These are phyloP conservation scores for Candida tallmaniae DNA, from an alignment of 805 yeast genomes.

Conservation along the genomic window DNA sequence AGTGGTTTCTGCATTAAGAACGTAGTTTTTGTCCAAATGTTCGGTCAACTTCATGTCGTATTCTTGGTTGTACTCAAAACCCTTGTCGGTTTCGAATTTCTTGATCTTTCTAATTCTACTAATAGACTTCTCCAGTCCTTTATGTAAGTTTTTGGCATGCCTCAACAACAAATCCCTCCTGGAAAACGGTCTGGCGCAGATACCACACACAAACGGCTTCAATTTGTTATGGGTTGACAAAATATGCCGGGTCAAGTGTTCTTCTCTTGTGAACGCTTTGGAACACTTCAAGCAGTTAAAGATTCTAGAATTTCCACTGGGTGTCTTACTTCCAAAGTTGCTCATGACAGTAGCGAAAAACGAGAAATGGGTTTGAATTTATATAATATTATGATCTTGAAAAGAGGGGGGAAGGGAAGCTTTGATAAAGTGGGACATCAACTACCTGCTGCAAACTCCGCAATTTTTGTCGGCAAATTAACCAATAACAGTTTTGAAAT, in stretches of 20 bases:
- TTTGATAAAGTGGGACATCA: too few relatives aligned
- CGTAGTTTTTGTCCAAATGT: not conserved
- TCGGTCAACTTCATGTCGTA: too few relatives aligned
- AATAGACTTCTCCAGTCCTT: constrained; percentile 41
- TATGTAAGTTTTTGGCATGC: constrained; percentile 43
- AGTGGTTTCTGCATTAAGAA: not conserved
- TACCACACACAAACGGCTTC: constrained; percentile 41
- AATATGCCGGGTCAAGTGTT: constrained; percentile 40
- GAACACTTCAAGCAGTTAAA: constrained; percentile 38
- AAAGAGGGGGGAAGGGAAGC: too few relatives aligned
- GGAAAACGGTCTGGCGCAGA: constrained; percentile 40
- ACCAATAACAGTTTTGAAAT: too few relatives aligned
- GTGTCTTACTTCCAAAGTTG: constrained; percentile 38
- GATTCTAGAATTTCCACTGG: constrained; percentile 41
- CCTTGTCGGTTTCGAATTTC: constrained; percentile 10
- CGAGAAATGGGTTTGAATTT: too few relatives aligned
- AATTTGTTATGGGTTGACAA: constrained; percentile 41
- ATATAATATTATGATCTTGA: too few relatives aligned
- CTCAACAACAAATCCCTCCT: constrained; percentile 40
- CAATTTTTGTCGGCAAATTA: too few relatives aligned
- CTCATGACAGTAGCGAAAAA: too few relatives aligned
- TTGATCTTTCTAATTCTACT: constrained; percentile 38
- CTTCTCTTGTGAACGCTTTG: constrained; percentile 45
- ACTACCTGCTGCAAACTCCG: too few relatives aligned
- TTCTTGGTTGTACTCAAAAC: not conserved